Conservation (phyloP, 2,329 filamentous ascomycete species). For the Penicillium occitanis region DNA sequence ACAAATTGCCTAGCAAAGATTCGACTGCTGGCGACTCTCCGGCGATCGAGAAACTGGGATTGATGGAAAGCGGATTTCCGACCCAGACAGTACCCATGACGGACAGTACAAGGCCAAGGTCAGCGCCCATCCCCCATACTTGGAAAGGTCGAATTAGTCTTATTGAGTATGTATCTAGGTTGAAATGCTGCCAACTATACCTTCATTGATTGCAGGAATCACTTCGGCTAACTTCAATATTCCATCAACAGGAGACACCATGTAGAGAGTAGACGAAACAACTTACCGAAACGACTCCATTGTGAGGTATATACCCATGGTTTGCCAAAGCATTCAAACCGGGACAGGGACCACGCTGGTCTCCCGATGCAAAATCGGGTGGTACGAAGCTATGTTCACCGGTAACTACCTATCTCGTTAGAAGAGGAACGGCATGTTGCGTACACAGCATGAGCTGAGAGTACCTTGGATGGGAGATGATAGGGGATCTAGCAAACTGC, state of each 20-base stretch:
- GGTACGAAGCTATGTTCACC: conserved; percentile 37
- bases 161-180: background rate
- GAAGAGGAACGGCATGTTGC: background rate
- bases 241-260: background rate
- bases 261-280: background rate
- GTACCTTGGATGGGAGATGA: conserved; percentile 31
- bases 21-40: conserved; percentile 41
- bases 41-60: conserved; percentile 55
- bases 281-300: conserved; percentile 38
- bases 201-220: conserved; percentile 34
- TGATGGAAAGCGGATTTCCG: conserved; percentile 53
- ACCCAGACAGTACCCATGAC: conserved; percentile 51
- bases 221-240: conserved; percentile 32
- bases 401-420: conserved; percentile 29
- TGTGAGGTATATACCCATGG: conserved; percentile 45
- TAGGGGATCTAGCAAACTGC: conserved; percentile 28
- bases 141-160: background rate
- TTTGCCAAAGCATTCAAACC: conserved; percentile 47
- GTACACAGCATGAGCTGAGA: conserved; percentile 2
- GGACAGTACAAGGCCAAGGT: conserved; percentile 45
- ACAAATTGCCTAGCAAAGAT: conserved; percentile 46
- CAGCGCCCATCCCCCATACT: conserved; percentile 53
- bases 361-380: conserved; percentile 35
- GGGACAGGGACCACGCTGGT: conserved; percentile 44
- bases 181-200: background rate